Percentiles rank a stretch among this genome's conserved stretches.
phyloP scores from a whole-genome alignment of 139 green algal species.

The Penium margaritaceum region DNA sequence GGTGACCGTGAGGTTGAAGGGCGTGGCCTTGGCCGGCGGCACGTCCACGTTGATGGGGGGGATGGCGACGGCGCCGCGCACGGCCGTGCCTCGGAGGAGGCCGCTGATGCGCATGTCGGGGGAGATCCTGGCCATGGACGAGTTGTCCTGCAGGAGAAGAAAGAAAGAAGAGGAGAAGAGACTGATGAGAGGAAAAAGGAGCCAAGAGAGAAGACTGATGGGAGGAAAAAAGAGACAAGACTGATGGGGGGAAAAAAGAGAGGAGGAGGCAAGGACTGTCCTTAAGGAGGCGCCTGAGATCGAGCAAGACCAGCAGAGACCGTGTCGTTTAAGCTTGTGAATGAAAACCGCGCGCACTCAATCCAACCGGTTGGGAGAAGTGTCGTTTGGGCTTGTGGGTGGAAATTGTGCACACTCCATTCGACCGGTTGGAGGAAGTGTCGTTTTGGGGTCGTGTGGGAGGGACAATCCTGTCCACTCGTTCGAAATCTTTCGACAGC shows the following conservation, averaged over 20 bases:
- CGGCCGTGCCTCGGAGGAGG: neutral
- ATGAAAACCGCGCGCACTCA: neutral
- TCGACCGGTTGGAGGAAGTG: too few species aligned
- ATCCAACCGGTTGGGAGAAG: too few species aligned
- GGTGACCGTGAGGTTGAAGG: neutral
- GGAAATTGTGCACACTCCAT: neutral
- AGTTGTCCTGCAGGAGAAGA: slow-evolving; percentile 10
- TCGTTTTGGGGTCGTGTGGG: neutral
- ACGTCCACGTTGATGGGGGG: neutral
- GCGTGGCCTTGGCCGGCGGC: neutral
- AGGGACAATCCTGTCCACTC: neutral
- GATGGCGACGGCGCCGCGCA: neutral
- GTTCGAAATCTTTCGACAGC: too few species aligned
- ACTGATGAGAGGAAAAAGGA: neutral
- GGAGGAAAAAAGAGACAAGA: neutral
- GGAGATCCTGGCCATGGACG: neutral
- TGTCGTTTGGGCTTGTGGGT: neutral
- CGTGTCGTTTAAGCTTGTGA: neutral
- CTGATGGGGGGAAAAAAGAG: neutral
- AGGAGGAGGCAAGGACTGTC: too few species aligned
- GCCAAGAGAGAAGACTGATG: neutral
- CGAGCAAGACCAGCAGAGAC: neutral
- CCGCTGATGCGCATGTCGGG: neutral
- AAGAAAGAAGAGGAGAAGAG: neutral
- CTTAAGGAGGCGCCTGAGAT: neutral